Percentiles rank a stretch among this genome's conserved stretches.
These are phyloP conservation scores for Carex parvula DNA, from an alignment of 176 grass and related monocot species.

Conservation along the genomic window DNA sequence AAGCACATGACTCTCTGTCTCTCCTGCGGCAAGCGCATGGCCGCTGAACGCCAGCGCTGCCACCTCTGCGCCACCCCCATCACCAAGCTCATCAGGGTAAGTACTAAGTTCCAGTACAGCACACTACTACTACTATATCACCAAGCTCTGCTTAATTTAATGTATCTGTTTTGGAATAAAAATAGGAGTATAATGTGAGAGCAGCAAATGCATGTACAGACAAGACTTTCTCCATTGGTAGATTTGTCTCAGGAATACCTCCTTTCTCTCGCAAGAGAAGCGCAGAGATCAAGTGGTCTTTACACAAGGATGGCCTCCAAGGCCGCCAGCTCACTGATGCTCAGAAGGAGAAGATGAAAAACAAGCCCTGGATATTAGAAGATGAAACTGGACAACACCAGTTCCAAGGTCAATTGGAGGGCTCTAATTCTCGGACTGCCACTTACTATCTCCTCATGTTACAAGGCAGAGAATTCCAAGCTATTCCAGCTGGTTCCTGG, in stretches of 20 bases:
- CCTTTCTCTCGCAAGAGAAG: slow-evolving; percentile 52
- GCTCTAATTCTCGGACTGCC: slow-evolving; percentile 60
- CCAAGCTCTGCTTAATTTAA: too few relatives aligned
- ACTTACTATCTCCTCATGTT: slow-evolving; percentile 68
- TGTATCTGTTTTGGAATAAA: too few relatives aligned
- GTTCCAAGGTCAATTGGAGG: slow-evolving; percentile 67
- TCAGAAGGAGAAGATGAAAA: slow-evolving; percentile 64
- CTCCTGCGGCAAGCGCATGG: slow-evolving; percentile 55
- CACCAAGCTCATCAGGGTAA: slow-evolving; percentile 68
- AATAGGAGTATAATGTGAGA: slow-evolving; percentile 61
- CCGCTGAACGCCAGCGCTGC: slow-evolving; percentile 33
- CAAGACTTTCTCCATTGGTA: slow-evolving; percentile 52
- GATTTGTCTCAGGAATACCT: slow-evolving; percentile 61
- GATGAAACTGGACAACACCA: slow-evolving; percentile 69
- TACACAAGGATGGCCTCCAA: slow-evolving; percentile 63
- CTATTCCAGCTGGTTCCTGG: slow-evolving; percentile 71
- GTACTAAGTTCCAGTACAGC: slow-evolving; percentile 24
- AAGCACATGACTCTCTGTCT: slow-evolving; percentile 71
- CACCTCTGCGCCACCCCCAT: slow-evolving; percentile 47
- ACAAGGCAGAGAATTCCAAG: slow-evolving; percentile 56
- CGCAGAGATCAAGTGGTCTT: slow-evolving; percentile 60
- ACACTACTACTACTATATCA: too few relatives aligned
- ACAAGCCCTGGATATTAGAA: slow-evolving; percentile 80
- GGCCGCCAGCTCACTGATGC: slow-evolving; percentile 55
- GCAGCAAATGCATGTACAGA: slow-evolving; percentile 41